phyloP scores from a whole-genome alignment of 179 eudicot species.

The Spinacia oleracea region DNA sequence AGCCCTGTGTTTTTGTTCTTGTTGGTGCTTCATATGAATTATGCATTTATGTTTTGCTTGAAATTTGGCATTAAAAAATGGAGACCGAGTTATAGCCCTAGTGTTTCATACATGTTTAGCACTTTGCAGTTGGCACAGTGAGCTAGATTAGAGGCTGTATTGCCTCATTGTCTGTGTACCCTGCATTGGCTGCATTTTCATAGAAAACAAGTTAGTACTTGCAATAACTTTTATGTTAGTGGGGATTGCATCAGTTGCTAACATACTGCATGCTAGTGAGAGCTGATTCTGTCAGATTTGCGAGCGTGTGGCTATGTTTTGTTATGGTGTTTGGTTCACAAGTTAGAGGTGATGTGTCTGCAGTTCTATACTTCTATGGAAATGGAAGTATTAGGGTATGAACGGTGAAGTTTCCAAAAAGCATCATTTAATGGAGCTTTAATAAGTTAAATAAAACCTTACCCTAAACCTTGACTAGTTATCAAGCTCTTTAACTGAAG shows the following conservation, averaged over 20 bases:
- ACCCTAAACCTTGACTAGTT: no score
- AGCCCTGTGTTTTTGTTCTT: no score
- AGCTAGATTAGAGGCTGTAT: neutral
- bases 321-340: neutral
- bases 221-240: neutral
- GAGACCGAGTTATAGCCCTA: neutral
- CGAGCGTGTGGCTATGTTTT: neutral
- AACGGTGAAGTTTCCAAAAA: neutral
- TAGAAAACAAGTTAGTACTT: neutral
- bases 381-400: neutral
- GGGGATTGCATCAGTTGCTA: neutral
- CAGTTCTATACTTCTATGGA: neutral
- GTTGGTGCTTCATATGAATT: neutral
- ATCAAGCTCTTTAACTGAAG: no score
- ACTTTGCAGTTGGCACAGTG: no score
- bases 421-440: no score
- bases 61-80: conserved; percentile 9
- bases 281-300: neutral
- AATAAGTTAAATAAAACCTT: no score
- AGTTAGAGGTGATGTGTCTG: neutral
- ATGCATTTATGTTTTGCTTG: neutral
- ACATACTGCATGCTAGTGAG: neutral
- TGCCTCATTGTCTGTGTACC: no score
- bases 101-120: neutral
- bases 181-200: neutral